Conservation (phyloP, 2,329 filamentous ascomycete species). For the Fusarium protoensiforme region DNA sequence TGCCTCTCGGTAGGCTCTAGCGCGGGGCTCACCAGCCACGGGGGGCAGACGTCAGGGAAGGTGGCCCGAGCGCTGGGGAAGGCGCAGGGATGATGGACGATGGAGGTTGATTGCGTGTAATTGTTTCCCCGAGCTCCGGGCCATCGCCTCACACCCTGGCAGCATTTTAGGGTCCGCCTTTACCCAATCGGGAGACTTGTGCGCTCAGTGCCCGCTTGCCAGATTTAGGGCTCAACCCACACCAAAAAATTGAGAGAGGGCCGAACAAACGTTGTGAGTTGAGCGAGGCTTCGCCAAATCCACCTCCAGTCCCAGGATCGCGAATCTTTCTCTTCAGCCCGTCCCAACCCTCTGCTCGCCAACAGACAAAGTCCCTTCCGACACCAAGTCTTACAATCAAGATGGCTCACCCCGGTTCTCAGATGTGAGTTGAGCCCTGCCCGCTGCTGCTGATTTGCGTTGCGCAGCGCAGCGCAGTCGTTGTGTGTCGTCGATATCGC, state of each 20-base stretch:
- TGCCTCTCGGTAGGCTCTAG: neutral
- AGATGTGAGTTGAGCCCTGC: constrained; percentile 65
- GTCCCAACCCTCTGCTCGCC: constrained; percentile 51
- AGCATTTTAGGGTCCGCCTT: constrained; percentile 8
- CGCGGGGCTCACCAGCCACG: constrained; percentile 30
- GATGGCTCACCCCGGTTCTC: constrained; percentile 70
- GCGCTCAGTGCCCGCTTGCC: constrained; percentile 22
- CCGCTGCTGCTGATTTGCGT: neutral
- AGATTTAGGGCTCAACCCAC: constrained; percentile 50
- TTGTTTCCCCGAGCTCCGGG: constrained; percentile 31
- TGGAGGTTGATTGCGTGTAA: constrained; percentile 7
- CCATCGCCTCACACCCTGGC: neutral
- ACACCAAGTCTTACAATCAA: constrained; percentile 52
- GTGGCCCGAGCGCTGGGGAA: constrained; percentile 32
- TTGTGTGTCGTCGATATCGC: neutral
- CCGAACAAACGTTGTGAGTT: constrained; percentile 29
- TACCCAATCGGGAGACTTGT: constrained; percentile 9
- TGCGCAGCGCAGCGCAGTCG: neutral
- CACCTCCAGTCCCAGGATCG: constrained; percentile 44
- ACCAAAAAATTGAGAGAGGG: constrained; percentile 44
- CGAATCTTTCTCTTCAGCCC: constrained; percentile 46
- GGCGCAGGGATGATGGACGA: neutral
- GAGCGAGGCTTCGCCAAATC: constrained; percentile 42
- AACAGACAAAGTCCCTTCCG: constrained; percentile 43
- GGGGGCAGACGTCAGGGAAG: constrained; percentile 35